Percentiles rank a stretch among this genome's conserved stretches.
Conservation (phyloP, 129 eudicot species). For the Oenanthe sinensis region DNA sequence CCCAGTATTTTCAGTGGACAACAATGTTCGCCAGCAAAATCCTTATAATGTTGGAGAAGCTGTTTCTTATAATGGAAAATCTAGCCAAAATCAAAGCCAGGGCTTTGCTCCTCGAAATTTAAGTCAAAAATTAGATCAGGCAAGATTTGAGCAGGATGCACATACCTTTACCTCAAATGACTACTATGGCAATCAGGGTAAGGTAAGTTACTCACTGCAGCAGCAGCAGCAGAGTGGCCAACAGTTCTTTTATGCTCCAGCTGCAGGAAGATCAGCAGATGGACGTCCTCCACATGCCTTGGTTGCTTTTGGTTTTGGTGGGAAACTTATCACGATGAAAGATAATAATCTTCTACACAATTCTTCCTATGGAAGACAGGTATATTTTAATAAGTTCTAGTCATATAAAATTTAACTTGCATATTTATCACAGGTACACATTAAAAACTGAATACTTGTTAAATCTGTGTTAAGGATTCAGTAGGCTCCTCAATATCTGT, state of each 20-base stretch:
- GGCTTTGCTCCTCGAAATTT: constrained; percentile 37
- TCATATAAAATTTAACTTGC: background rate
- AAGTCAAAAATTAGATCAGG: constrained; percentile 29
- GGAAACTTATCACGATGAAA: constrained; percentile 82
- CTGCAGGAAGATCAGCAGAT: constrained; percentile 62
- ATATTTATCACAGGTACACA: background rate
- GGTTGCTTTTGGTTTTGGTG: constrained; percentile 94
- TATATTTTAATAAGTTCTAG: constrained; percentile 17
- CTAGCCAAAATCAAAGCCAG: constrained; percentile 36
- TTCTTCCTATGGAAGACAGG: constrained; percentile 53
- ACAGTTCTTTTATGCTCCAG: constrained; percentile 39
- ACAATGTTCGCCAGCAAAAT: constrained; percentile 36
- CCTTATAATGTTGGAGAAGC: constrained; percentile 30
- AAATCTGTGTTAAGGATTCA: constrained; percentile 36
- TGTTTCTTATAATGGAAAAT: constrained; percentile 16
- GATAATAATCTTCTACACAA: constrained; percentile 27
- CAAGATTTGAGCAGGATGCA: constrained; percentile 36
- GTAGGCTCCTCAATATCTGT: constrained; percentile 49
- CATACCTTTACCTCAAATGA: constrained; percentile 29
- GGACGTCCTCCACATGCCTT: constrained; percentile 93
- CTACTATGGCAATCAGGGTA: constrained; percentile 25
- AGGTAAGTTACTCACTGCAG: constrained; percentile 25
- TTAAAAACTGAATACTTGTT: constrained; percentile 10
- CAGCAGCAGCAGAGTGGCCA: constrained; percentile 28
- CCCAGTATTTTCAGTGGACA: constrained; percentile 21